Conservation (phyloP, 1,284 basidiomycete genomes). For the Mycena citricolor region DNA sequence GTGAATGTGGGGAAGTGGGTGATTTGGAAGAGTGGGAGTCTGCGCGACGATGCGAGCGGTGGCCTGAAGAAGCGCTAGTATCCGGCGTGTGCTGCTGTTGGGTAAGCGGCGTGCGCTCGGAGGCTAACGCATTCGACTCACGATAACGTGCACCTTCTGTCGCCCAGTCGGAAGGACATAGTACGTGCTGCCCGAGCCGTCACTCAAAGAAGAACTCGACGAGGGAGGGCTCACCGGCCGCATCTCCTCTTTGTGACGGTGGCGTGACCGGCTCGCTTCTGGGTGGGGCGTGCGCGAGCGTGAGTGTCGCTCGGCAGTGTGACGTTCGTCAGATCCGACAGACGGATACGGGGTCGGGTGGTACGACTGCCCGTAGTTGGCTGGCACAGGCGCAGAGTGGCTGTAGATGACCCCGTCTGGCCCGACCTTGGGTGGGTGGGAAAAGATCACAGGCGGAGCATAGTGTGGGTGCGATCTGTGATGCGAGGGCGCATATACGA, state of each 20-base stretch:
- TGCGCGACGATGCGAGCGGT: slow-evolving; percentile 50
- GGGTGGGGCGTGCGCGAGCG: slow-evolving; percentile 18
- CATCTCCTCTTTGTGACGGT: slow-evolving; percentile 28
- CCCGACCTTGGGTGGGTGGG: slow-evolving; percentile 44
- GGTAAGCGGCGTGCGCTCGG: slow-evolving; percentile 16
- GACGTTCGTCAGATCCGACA: slow-evolving; percentile 31
- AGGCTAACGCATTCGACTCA: slow-evolving; percentile 39
- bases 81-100: slow-evolving; percentile 39
- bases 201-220: slow-evolving; percentile 44
- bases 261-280: slow-evolving; percentile 35
- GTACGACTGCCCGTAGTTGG: too few species aligned
- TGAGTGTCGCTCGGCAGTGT: slow-evolving; percentile 23
- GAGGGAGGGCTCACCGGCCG: slow-evolving; percentile 28
- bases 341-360: slow-evolving; percentile 40
- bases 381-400: slow-evolving; percentile 49
- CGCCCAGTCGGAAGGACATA: slow-evolving; percentile 66
- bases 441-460: slow-evolving; percentile 49
- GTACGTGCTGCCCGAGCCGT: slow-evolving; percentile 65
- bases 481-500: slow-evolving; percentile 52
- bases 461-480: slow-evolving; percentile 43
- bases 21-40: slow-evolving; percentile 48
- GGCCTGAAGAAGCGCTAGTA: slow-evolving; percentile 47
- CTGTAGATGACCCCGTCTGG: slow-evolving; percentile 54
- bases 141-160: slow-evolving; percentile 69
- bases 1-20: slow-evolving; percentile 37